These are phyloP conservation scores for Yueomyces sinensis DNA, from an alignment of 805 yeast species.

Conservation along the genomic window DNA sequence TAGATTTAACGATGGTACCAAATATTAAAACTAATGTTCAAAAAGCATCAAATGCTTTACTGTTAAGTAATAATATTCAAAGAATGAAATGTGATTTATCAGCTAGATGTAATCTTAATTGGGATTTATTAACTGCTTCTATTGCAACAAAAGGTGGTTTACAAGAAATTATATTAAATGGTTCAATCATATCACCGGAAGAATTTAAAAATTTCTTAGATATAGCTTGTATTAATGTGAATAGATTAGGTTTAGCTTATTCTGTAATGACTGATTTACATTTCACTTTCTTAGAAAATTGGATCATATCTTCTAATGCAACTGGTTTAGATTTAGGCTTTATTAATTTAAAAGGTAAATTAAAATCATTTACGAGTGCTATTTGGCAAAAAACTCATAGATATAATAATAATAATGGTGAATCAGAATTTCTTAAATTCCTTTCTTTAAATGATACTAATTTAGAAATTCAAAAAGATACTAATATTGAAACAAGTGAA, in stretches of 20 bases:
- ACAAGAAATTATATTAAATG: constrained; percentile 69
- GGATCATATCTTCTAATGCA: constrained; percentile 36
- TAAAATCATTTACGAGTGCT: constrained; percentile 17
- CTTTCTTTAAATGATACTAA: constrained; percentile 59
- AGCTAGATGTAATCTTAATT: constrained; percentile 61
- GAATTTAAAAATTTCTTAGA: constrained; percentile 50
- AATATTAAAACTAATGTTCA: constrained; percentile 26
- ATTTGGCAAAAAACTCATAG: constrained; percentile 13
- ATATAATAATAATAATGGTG: constrained; percentile 13
- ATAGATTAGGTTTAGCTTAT: constrained; percentile 67
- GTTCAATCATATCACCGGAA: constrained; percentile 50
- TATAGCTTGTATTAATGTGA: constrained; percentile 43
- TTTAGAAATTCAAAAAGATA: constrained; percentile 33
- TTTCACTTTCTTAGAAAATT: constrained; percentile 40
- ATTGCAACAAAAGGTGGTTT: constrained; percentile 63
- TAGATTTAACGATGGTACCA: constrained; percentile 48
- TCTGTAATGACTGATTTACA: constrained; percentile 52
- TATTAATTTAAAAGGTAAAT: constrained; percentile 43
- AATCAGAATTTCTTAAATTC: constrained; percentile 27
- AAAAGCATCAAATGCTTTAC: constrained; percentile 25
- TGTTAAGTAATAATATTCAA: constrained; percentile 11
- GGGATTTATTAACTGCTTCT: constrained; percentile 70
- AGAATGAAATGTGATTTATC: constrained; percentile 28
- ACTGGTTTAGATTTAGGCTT: constrained; percentile 76
- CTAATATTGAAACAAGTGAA: constrained; percentile 23